phyloP scores from a whole-genome alignment of 208 protist genomes.

The Leptomonas seymouri region DNA sequence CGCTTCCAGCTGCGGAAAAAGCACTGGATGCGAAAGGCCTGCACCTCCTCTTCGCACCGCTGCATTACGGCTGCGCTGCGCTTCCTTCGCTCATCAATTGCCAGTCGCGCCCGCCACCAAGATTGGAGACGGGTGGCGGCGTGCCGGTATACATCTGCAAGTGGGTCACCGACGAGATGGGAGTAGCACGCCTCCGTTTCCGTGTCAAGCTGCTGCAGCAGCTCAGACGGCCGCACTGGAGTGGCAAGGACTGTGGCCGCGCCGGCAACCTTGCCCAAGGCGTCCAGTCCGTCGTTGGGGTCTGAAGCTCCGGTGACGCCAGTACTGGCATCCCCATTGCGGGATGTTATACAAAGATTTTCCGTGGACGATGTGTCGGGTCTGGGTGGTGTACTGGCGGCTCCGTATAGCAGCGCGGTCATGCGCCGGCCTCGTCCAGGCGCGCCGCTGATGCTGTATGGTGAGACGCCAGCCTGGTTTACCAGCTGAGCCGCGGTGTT shows the following conservation, averaged over 20 bases:
- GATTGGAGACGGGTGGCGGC: constrained; percentile 19
- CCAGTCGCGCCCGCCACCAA: constrained; percentile 30
- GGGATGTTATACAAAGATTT: neutral
- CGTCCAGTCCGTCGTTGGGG: neutral
- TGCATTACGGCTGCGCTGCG: constrained; percentile 16
- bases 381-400: no score
- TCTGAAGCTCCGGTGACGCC: neutral
- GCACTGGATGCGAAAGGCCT: constrained; percentile 39
- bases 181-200: constrained; percentile 36
- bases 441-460: neutral
- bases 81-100: neutral
- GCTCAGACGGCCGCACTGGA: constrained; percentile 24
- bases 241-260: constrained; percentile 1
- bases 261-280: neutral
- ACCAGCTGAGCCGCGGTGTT: neutral
- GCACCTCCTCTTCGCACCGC: constrained; percentile 22
- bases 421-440: constrained; percentile 1
- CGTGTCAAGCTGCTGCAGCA: constrained; percentile 28
- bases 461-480: neutral
- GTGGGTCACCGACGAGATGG: constrained; percentile 18
- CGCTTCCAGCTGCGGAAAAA: constrained; percentile 41
- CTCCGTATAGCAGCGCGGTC: constrained; percentile 23
- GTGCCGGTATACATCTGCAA: constrained; percentile 18
- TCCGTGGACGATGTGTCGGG: neutral
- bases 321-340: neutral